Percentiles rank a stretch among this genome's conserved stretches.
Evolutionary conservation across 1,284 basidiomycete genomes (phyloP).

Genomic region (Irpex lacteus): DNA sequence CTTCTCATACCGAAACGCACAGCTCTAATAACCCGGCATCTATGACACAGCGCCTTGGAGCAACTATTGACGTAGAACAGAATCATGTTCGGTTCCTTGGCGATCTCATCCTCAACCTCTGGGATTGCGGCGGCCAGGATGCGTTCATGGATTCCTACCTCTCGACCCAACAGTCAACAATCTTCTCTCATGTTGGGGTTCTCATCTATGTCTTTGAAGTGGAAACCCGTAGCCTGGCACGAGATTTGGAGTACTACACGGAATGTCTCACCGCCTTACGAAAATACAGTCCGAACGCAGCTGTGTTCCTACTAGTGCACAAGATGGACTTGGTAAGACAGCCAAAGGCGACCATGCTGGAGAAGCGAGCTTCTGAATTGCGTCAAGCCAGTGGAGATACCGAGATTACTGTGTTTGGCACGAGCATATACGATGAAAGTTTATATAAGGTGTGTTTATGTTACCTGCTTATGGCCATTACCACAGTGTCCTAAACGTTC

Average conservation of each 20-base stretch:
- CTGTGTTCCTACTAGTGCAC: constrained; percentile 90
- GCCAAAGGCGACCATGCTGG: constrained; percentile 55
- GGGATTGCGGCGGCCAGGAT: constrained; percentile 99
- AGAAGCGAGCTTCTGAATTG: constrained; percentile 68
- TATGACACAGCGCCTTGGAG: constrained; percentile 88
- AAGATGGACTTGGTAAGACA: constrained; percentile 91
- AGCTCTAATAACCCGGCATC: constrained; percentile 95
- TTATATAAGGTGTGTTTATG: constrained; percentile 77
- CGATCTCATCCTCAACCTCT: constrained; percentile 90
- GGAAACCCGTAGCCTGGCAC: constrained; percentile 67
- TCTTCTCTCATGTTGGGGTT: constrained; percentile 95
- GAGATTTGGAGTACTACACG: constrained; percentile 85
- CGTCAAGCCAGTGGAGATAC: constrained; percentile 61
- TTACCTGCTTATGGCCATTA: constrained; percentile 5
- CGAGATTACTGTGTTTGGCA: constrained; percentile 77
- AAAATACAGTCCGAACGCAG: constrained; percentile 77
- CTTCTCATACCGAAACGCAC: constrained; percentile 7
- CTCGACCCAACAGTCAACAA: constrained; percentile 83
- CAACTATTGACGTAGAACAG: constrained; percentile 97
- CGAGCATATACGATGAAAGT: constrained; percentile 97
- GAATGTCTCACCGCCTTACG: constrained; percentile 81
- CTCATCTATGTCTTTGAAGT: constrained; percentile 99
- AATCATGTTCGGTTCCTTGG: constrained; percentile 97
- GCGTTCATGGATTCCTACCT: constrained; percentile 98
- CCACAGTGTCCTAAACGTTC: neutral